Percentiles rank a stretch among this genome's conserved stretches.
These are phyloP conservation scores for Tilletia setariae DNA, from an alignment of 1,284 basidiomycete species.

Conservation along the genomic window DNA sequence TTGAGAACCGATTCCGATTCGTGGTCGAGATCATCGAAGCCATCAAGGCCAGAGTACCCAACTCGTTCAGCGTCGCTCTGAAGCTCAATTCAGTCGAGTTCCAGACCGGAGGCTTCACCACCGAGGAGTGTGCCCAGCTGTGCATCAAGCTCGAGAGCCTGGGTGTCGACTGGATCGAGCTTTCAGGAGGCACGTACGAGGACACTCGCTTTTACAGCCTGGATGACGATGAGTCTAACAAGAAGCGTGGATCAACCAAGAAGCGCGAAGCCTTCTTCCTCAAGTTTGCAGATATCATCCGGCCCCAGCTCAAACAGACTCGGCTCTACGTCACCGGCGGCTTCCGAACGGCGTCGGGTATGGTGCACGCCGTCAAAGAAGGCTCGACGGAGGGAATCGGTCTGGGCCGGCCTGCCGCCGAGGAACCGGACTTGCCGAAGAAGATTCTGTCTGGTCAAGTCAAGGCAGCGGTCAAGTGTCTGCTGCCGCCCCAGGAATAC, in stretches of 20 bases:
- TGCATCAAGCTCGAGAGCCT: slow-evolving; percentile 20
- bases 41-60: slow-evolving; percentile 57
- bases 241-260: slow-evolving; percentile 53
- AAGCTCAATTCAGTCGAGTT: slow-evolving; percentile 58
- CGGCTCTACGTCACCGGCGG: slow-evolving; percentile 58
- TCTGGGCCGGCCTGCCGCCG: slow-evolving; percentile 58
- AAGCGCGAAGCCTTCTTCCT: slow-evolving; percentile 57
- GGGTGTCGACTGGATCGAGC: slow-evolving; percentile 28
- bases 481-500: slow-evolving; percentile 22
- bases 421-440: slow-evolving; percentile 58
- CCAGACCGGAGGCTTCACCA: slow-evolving; percentile 20
- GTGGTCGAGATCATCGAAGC: slow-evolving; percentile 54
- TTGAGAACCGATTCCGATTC: slow-evolving; percentile 57
- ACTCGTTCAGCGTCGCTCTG: slow-evolving; percentile 58
- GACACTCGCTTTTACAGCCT: background rate
- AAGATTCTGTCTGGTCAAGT: slow-evolving; percentile 56
- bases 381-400: slow-evolving; percentile 57
- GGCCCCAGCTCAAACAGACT: slow-evolving; percentile 38
- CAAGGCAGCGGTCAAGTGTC: slow-evolving; percentile 37
- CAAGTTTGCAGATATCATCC: slow-evolving; percentile 31
- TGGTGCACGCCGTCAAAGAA: slow-evolving; percentile 54
- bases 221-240: slow-evolving; percentile 31
- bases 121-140: slow-evolving; percentile 22
- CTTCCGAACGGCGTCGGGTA: slow-evolving; percentile 57
- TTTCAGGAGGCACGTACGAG: slow-evolving; percentile 28